Conservation (phyloP, 2,329 filamentous ascomycete genomes). For the Monosporascus sp. region DNA sequence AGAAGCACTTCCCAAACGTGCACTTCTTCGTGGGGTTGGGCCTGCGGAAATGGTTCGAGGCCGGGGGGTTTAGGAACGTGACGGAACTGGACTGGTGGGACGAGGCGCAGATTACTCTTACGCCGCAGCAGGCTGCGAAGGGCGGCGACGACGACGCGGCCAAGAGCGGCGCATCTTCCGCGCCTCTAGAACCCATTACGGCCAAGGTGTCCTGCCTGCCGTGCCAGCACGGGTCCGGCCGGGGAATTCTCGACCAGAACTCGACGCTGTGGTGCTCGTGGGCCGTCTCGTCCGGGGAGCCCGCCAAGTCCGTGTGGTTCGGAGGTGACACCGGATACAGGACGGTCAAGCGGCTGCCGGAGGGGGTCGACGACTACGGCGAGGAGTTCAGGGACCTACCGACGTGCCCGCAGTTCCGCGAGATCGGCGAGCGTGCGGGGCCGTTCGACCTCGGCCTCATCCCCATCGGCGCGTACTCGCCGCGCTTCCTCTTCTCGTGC, state of each 20-base stretch:
- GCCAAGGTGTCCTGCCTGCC: conserved; percentile 75
- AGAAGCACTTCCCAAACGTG: conserved; percentile 65
- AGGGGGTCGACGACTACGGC: conserved; percentile 64
- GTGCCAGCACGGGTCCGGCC: conserved; percentile 74
- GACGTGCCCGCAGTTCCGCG: conserved; percentile 74
- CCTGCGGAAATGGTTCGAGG: conserved; percentile 75
- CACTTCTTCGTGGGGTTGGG: conserved; percentile 88
- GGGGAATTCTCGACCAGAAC: conserved; percentile 63
- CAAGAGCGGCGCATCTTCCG: conserved; percentile 24
- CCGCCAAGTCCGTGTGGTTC: conserved; percentile 75
- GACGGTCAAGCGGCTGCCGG: conserved; percentile 60
- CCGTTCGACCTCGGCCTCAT: conserved; percentile 90
- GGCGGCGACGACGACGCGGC: conserved; percentile 12
- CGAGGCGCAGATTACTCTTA: conserved; percentile 64
- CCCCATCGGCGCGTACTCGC: conserved; percentile 85
- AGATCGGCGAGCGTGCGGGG: conserved; percentile 74
- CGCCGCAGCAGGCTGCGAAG: conserved; percentile 22
- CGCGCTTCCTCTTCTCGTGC: conserved; percentile 65
- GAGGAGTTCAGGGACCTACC: conserved; percentile 62
- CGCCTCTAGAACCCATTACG: conserved; percentile 47
- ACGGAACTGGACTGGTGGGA: conserved; percentile 98
- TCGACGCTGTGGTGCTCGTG: conserved; percentile 86
- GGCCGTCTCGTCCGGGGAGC: conserved; percentile 61
- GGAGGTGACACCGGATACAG: conserved; percentile 90
- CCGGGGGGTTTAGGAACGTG: conserved; percentile 65